Evolutionary conservation across 2,329 filamentous ascomycete species (phyloP).

Genomic region (Zymoseptoria tritici): DNA sequence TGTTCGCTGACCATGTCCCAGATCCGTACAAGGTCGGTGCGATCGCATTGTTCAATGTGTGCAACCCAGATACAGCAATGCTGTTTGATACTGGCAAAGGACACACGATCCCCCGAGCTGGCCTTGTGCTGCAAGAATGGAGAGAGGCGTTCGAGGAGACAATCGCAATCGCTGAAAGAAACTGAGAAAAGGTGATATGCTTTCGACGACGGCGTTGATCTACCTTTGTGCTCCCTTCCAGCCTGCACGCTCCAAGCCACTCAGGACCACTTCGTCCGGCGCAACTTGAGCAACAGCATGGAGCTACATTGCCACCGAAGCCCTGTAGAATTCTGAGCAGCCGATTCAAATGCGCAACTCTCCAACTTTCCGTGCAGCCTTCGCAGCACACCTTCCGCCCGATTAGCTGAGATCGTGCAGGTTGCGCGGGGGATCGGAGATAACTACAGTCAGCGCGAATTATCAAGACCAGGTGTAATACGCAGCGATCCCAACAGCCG

Average conservation of each 20-base stretch:
- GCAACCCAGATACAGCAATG: constrained; percentile 50
- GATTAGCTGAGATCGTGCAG: too few relatives aligned
- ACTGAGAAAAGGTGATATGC: not conserved
- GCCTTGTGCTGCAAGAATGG: not conserved
- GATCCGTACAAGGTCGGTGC: constrained; percentile 57
- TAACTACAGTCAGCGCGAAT: not conserved
- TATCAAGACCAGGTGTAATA: not conserved
- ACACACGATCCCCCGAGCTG: constrained; percentile 47
- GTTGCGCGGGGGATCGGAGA: too few relatives aligned
- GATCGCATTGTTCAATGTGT: constrained; percentile 55
- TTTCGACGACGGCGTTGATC: not conserved
- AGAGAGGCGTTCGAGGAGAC: not conserved
- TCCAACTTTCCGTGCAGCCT: too few relatives aligned
- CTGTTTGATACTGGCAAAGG: constrained; percentile 61
- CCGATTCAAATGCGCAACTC: too few relatives aligned
- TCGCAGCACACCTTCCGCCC: too few relatives aligned
- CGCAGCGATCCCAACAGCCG: not conserved
- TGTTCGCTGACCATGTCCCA: not conserved
- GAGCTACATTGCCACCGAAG: too few relatives aligned
- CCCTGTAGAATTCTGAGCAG: too few relatives aligned
- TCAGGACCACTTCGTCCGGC: too few relatives aligned
- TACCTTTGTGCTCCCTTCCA: too few relatives aligned
- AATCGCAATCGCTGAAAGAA: not conserved
- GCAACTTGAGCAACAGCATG: too few relatives aligned
- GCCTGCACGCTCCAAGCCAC: too few relatives aligned